Base-by-base conservation (phyloP, 2,329 filamentous ascomycete genomes). In the Trichophyton simii region DNA sequence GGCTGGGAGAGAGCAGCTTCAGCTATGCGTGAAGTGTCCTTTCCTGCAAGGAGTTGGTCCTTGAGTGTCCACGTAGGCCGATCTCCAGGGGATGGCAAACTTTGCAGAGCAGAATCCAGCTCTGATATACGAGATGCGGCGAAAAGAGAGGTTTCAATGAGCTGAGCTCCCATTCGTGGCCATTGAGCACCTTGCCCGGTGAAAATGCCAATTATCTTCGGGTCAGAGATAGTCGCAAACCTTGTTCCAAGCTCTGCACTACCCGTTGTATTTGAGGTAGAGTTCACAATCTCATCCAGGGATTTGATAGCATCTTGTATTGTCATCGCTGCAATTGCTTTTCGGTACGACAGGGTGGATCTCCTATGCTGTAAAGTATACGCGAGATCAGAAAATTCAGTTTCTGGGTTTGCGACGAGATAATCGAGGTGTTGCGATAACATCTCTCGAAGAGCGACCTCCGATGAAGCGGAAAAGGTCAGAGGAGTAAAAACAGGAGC, bases 31-130 rank as follows among this genome's bases (percentile, higher is more conserved):
- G 54, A 57, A 5, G 54, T 20, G 13, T 31, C 28, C n/a, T 36
- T 36, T 9, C n/a, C n/a, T 5, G 15, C 36, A 36, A 36, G 15
- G 9, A 57, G 15, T 31, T 57, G n/a, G n/a, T 38, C 18, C 66
- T 82, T 85, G 69, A 77, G 77, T 38, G 73, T 73, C 68, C 5
- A 64, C 0, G 7, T 5, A 18, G 44, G 48, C 5, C 22, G 25
- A 22, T 38, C 46, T 28, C 11, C 13, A 8, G 22, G 46, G 41
- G n/a, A 13, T 34, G 44, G 13, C 15, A 59, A 38, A n/a, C 48
- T 18, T 13, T 34, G 25, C 13, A 28, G 46, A 59, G 62, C 52
- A 9, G 25, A 9, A 57, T 57, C 13, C 13, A 31, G 9, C 15
- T 15, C 25, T 6, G 7, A 11, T 18, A 63, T 60, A 25, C 28